A percentile compares a stretch with the other conserved stretches of the same genome.
Evolutionary conservation across 495 filamentous ascomycete species (phyloP).

Genomic region (Viridothelium virens): DNA sequence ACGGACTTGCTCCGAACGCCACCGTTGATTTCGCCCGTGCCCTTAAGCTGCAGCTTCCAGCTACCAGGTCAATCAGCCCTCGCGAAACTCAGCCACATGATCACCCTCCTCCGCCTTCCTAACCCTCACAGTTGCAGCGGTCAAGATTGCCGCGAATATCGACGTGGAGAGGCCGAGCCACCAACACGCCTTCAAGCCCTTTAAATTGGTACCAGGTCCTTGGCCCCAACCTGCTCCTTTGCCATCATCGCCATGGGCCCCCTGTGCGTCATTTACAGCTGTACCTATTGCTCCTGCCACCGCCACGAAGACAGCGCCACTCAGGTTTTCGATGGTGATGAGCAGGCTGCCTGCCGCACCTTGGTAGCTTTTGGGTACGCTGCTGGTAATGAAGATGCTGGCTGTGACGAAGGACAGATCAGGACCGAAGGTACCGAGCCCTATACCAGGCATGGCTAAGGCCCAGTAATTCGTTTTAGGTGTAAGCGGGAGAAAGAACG

Average conservation of each 20-base stretch:
- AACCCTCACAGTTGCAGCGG: constrained; percentile 39
- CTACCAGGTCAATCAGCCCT: no score
- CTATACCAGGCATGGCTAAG: constrained; percentile 21
- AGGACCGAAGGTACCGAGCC: constrained; percentile 22
- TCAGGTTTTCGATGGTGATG: constrained; percentile 21
- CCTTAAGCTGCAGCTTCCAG: no score
- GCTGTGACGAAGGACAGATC: constrained; percentile 23
- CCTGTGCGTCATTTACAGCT: constrained; percentile 35
- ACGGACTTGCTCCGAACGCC: no score
- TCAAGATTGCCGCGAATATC: constrained; percentile 39
- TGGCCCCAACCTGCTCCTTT: neutral
- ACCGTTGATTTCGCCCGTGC: no score
- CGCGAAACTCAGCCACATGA: constrained; percentile 31
- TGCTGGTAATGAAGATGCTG: constrained; percentile 25
- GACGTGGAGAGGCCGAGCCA: constrained; percentile 42
- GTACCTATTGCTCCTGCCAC: constrained; percentile 42
- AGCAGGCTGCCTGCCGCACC: constrained; percentile 22
- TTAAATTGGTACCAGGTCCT: constrained; percentile 25
- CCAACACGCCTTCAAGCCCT: constrained; percentile 42
- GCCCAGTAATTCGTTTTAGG: constrained; percentile 20
- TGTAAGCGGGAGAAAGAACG: constrained; percentile 20
- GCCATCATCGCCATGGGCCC: constrained; percentile 27
- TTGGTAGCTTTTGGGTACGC: constrained; percentile 21
- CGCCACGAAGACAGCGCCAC: constrained; percentile 40
- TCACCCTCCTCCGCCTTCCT: constrained; percentile 46